Evolutionary conservation across 1,284 basidiomycete species (phyloP).

Genomic region (Fomitopsis schrenkii): DNA sequence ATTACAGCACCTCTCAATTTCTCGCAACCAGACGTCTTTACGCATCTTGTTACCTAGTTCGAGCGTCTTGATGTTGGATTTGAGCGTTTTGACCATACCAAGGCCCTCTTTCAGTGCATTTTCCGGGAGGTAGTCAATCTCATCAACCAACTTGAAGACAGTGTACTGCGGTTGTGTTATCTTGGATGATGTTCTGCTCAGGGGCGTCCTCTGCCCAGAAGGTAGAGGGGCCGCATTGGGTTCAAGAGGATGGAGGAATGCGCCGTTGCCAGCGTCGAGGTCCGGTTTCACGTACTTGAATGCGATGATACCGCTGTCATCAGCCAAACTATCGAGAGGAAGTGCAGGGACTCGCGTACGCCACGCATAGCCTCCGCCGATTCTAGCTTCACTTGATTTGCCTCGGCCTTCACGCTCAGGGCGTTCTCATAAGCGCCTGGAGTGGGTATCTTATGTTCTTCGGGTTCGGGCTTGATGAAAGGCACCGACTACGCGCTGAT

Average conservation of each 20-base stretch:
- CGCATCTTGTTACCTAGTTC: slow-evolving; percentile 51
- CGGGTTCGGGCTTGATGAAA: slow-evolving; percentile 40
- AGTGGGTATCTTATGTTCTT: slow-evolving; percentile 28
- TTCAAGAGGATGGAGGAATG: slow-evolving; percentile 1
- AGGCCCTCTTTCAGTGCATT: slow-evolving; percentile 46
- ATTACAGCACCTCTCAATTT: slow-evolving; percentile 40
- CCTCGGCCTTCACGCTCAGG: background rate
- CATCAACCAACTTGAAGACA: slow-evolving; percentile 25
- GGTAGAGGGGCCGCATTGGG: background rate
- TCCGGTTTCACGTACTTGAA: slow-evolving; percentile 29
- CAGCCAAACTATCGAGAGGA: background rate
- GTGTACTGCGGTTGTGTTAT: slow-evolving; percentile 16
- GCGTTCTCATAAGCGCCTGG: slow-evolving; percentile 17
- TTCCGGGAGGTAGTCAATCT: slow-evolving; percentile 49
- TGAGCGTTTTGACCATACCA: slow-evolving; percentile 48
- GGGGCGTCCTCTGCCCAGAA: background rate
- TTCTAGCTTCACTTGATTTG: slow-evolving; percentile 5
- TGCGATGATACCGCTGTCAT: background rate
- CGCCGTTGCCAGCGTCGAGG: slow-evolving; percentile 19
- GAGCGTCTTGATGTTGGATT: slow-evolving; percentile 38
- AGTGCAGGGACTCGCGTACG: background rate
- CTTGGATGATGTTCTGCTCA: background rate
- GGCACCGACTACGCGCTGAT: slow-evolving; percentile 9
- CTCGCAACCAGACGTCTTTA: slow-evolving; percentile 55
- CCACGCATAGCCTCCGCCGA: slow-evolving; percentile 8